Base-by-base conservation (phyloP, 2,329 filamentous ascomycete species). In the Phyllosticta citriasiana region DNA sequence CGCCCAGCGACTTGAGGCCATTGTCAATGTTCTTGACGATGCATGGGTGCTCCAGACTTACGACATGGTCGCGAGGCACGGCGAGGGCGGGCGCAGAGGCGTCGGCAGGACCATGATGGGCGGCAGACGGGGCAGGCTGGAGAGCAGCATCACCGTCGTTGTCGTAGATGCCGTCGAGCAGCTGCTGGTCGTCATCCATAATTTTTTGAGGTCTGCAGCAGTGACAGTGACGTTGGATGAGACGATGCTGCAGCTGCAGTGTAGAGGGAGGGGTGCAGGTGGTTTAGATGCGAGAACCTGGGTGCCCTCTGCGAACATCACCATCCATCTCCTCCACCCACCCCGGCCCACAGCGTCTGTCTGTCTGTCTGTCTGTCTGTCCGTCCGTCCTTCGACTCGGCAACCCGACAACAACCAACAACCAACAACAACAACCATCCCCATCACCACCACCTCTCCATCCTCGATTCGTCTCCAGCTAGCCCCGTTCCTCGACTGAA, bases 41-140 rank as follows among this genome's bases (percentile, higher is more conserved):
- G 69, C 83, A 84, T 58, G 86, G 86, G 73, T 88, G 86, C 69
- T 89, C 86, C 55, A 89, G 78, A 63, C 79, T 80, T 59, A 86
- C 78, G 55, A 88, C 75, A 57, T 78, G 75, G 63, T 78, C 76
- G 47, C 73, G 66, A 2, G 83, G 82, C 50, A 88, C 76, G 8
- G 68, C 63, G 67, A 81, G 81, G 69, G 77, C 78, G 0, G 81
- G 79, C 33, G 69, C 68, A 7, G 52, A 10, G 30, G 9, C 16
- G 27, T 35, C 53, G 19, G 35, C 10, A 8, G 19, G 47, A n/a
- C 27, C 25, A 14, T 35, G 58, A 19, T 9, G 40, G 53, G n/a
- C 53, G 30, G 14, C 25, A 14, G 35, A 47, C 58, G 26, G 53
- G 9, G 24, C 27, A 6, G 58, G 25, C 16, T 55, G 52, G 6